A percentile compares a stretch with the other conserved stretches of the same genome.
Evolutionary conservation across 2,329 filamentous ascomycete species (phyloP).

Genomic region (Ascochyta koolunga): DNA sequence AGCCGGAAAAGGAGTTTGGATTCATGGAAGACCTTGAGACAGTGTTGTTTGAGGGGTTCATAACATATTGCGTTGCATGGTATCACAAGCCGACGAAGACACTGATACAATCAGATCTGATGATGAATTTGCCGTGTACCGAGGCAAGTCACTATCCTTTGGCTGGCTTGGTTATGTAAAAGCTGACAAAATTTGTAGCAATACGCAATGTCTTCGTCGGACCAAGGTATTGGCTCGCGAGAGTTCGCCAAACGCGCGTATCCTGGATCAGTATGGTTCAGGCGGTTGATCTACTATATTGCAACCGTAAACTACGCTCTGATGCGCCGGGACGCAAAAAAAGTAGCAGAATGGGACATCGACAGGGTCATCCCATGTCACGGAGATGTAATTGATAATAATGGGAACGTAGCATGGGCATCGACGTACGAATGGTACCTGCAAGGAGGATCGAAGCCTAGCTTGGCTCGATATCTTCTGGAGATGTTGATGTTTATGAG

Average conservation of each 20-base stretch:
- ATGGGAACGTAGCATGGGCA: conserved; percentile 14
- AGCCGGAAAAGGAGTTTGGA: conserved; percentile 21
- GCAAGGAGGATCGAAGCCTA: background rate
- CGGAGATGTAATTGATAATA: conserved; percentile 17
- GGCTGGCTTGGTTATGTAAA: background rate
- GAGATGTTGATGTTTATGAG: conserved; percentile 10
- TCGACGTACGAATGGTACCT: conserved; percentile 20
- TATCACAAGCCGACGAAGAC: conserved; percentile 20
- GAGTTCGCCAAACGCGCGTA: conserved; percentile 22
- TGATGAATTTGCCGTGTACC: conserved; percentile 25
- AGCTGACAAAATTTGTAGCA: conserved; percentile 9
- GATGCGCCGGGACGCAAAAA: conserved; percentile 22
- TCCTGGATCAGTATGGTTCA: conserved; percentile 22
- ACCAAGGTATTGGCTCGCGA: conserved; percentile 8
- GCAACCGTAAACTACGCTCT: conserved; percentile 17
- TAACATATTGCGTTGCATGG: conserved; percentile 25
- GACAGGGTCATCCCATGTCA: conserved; percentile 23
- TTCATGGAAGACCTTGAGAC: conserved; percentile 22
- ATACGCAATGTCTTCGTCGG: conserved; percentile 20
- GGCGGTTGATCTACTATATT: conserved; percentile 19
- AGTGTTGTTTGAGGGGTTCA: conserved; percentile 24
- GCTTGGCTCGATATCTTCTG: background rate
- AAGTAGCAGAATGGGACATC: conserved; percentile 21
- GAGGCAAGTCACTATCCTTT: conserved; percentile 13
- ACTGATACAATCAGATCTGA: conserved; percentile 19